These are phyloP conservation scores for Vigna trinervia DNA, from an alignment of 306 rosid species.

Conservation along the genomic window DNA sequence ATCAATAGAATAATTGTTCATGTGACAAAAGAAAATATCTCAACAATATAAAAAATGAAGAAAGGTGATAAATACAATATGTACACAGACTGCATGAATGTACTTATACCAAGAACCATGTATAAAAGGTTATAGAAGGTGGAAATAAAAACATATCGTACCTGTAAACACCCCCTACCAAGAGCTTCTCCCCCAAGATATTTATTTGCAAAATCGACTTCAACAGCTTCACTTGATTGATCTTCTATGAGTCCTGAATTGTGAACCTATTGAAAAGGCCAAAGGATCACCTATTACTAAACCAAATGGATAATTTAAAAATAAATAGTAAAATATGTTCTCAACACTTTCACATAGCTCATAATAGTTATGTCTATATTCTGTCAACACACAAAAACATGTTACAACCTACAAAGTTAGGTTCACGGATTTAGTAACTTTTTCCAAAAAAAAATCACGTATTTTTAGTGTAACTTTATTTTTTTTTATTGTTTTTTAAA, in stretches of 20 bases:
- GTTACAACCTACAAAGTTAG: not conserved
- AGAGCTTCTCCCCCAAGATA: constrained; percentile 95
- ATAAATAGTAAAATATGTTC: constrained; percentile 26
- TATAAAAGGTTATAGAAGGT: not conserved
- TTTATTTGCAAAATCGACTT: constrained; percentile 95
- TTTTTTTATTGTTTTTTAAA: too few species aligned
- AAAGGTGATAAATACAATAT: too few species aligned
- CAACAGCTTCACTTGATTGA: constrained; percentile 72
- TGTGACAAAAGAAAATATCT: too few species aligned
- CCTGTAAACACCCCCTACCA: constrained; percentile 87
- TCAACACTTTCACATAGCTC: constrained; percentile 59
- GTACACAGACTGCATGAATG: not conserved
- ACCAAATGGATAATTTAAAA: constrained; percentile 20
- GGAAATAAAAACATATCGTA: constrained; percentile 41
- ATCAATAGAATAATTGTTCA: too few species aligned
- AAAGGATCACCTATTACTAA: constrained; percentile 35
- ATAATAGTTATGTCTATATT: constrained; percentile 49
- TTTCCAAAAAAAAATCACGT: too few species aligned
- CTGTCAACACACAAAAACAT: constrained; percentile 43
- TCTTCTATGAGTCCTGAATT: constrained; percentile 82
- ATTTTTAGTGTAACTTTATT: too few species aligned
- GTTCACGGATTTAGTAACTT: too few species aligned
- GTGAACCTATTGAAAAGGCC: constrained; percentile 57
- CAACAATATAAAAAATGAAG: too few species aligned
- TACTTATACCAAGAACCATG: constrained; percentile 13